Evolutionary conservation across 1,284 basidiomycete genomes (phyloP), one percentile per base, ranked within the genome.

Genomic region (Caloboletus firmus): DNA sequence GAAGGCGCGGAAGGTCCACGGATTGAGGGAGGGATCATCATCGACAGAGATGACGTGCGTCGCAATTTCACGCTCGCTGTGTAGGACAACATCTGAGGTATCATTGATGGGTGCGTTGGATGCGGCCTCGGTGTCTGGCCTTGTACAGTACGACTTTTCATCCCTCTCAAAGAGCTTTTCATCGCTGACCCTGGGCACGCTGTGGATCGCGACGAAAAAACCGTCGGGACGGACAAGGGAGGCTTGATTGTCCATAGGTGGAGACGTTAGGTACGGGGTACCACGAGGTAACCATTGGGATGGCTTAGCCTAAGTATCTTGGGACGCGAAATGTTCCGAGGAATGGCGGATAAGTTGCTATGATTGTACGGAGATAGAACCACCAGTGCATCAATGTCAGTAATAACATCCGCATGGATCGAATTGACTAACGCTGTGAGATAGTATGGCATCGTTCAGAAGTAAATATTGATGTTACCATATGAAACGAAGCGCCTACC

Each of bases 1-100:
- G 54, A 83, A 75, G 2, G 77, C 72, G 5, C 84, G 76, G 55
- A 86, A 74, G 0, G 85, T 87, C 73, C 81, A 80, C 5, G 78
- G 78, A 35, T 79, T 83, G 34, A 83, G 71, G 0, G 72, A 69
- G 0, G 81, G 79, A 57, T 86, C 81, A 55, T 87, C 85, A 10
- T 77, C 69, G 1, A 81, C 64, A 1, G 75, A 78, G 51, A 85
- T 77, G 50, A 85, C 70, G 67, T 79, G 70, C 0, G 79, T 80
- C 36, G 71, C 78, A 36, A 83, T 75, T 52, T 81, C 80, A 36
- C 76, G 72, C 56, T 77, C 78, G 56, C 70, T 69, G 40, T 72
- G 60, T 15, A 80, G 71, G 24, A 79, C 73, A 1, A 59, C 52
- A 40, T 65, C 64, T 42, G 60, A 62, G 30, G 48, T 18, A 15